These are phyloP conservation scores for Teratosphaeria zuluensis DNA, from an alignment of 2,329 filamentous ascomycete genomes.

Conservation along the genomic window DNA sequence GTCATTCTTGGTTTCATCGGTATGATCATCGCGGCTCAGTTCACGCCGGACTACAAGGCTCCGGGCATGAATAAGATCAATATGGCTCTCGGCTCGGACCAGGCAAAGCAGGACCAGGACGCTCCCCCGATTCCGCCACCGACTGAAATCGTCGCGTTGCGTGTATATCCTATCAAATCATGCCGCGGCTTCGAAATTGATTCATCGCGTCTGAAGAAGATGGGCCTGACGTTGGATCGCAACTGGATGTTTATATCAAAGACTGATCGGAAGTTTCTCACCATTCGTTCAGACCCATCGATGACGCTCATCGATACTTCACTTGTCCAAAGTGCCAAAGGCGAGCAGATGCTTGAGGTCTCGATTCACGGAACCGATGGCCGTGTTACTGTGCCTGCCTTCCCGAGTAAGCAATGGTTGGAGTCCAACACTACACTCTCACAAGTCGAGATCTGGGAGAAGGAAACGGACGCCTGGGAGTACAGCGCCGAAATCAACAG, in stretches of 20 bases:
- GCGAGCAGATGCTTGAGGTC: conserved; percentile 37
- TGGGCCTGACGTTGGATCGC: conserved; percentile 52
- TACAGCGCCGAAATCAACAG: conserved; percentile 44
- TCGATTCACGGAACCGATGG: conserved; percentile 34
- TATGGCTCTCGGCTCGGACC: conserved; percentile 11
- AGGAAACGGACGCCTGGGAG: conserved; percentile 47
- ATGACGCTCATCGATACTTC: conserved; percentile 55
- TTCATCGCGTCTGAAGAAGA: conserved; percentile 41
- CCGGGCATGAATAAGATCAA: conserved; percentile 10
- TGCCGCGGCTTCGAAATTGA: conserved; percentile 52
- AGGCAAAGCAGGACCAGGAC: conserved; percentile 13
- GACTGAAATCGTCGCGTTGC: conserved; percentile 39
- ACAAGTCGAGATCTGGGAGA: conserved; percentile 49
- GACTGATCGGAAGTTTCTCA: conserved; percentile 45
- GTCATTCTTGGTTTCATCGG: conserved; percentile 16
- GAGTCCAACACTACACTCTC: conserved; percentile 40
- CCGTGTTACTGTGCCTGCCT: conserved; percentile 45
- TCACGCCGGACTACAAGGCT: conserved; percentile 10
- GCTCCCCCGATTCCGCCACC: conserved; percentile 25
- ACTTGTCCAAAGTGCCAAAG: conserved; percentile 30
- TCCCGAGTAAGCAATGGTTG: conserved; percentile 46
- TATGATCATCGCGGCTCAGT: conserved; percentile 17
- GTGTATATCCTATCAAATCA: conserved; percentile 57
- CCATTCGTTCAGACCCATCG: conserved; percentile 49
- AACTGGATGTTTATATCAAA: conserved; percentile 56